These are phyloP conservation scores for Acacia acuminata DNA, from an alignment of 306 rosid species.

Conservation along the genomic window DNA sequence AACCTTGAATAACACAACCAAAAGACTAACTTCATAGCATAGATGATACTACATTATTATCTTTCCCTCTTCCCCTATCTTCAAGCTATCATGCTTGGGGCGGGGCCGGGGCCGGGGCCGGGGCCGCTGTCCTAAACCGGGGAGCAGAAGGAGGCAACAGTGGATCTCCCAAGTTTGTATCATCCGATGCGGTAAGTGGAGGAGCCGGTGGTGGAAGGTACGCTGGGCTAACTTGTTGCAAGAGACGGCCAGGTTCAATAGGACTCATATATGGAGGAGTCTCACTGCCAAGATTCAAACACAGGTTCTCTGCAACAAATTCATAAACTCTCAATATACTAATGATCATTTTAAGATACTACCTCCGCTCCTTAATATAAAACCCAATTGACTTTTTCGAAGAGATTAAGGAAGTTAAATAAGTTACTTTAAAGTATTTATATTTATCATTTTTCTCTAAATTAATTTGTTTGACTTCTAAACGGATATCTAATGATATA, in stretches of 20 bases:
- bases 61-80: conserved; percentile 6
- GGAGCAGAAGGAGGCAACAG: conserved; percentile 68
- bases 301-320: conserved; percentile 66
- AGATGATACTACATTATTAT: neutral
- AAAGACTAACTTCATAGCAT: neutral
- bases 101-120: conserved; percentile 14
- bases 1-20: neutral
- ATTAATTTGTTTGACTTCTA: no score
- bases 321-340: neutral
- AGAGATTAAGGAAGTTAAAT: no score
- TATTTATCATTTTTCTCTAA: no score
- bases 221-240: conserved; percentile 3
- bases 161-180: conserved; percentile 54
- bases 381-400: neutral
- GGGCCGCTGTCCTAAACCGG: conserved; percentile 14
- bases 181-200: conserved; percentile 52
- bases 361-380: no score
- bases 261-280: conserved; percentile 58
- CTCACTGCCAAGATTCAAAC: conserved; percentile 31
- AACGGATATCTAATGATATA: no score
- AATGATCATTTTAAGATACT: neutral
- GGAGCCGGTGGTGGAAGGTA: conserved; percentile 65
- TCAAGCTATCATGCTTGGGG: neutral
- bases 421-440: no score
- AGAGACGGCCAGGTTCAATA: conserved; percentile 59